Evolutionary conservation across 768 basidiomycete genomes (phyloP), one percentile per base, ranked within the genome.

Genomic region (Hortiboletus campestris): DNA sequence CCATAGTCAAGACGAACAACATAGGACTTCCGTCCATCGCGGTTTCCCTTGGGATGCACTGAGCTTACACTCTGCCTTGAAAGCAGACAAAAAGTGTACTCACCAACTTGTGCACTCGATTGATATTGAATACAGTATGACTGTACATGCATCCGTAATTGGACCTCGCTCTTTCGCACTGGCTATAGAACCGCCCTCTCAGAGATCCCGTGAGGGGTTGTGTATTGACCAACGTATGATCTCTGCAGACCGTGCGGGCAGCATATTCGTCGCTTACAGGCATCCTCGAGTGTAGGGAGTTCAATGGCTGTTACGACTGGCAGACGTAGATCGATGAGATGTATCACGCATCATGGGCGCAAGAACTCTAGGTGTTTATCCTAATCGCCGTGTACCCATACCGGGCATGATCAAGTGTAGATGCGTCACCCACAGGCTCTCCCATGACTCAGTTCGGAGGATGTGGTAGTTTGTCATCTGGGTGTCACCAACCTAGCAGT

Each of bases 261-360:
- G 62, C 58, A 6, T 60, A 63, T 53, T 63, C 55, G 45, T 60
- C 50, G 43, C 32, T 63, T 22, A 64, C 40, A 40, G 59, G 59
- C 63, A 63, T 63, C 12, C 19, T 39, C 12, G 38, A 20, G 34
- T 22, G 12, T 19, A 28, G 6, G 34, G 12, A 4, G 31, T 20
- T 20, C 11, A n/a, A 25, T 42, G 49, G 14, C 2, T 40, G 31
- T 45, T 46, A 13, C n/a, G 28, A 32, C 12, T n/a, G 20, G 40
- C 17, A 35, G 17, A 54, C 35, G 34, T 22, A 5, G 6, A 19
- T 49, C 39, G 9, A 49, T 43, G 32, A 22, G 46, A 34, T 34
- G n/a, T 19, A 45, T 46, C 34, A 8, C 17, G 11, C 6, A 13
- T 9, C 22, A 11, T 25, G 34, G 34, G 35, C 2, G 16, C n/a